A percentile compares a stretch with the other conserved stretches of the same genome.
These are phyloP conservation scores for Pseudogymnoascus sp. DNA, from an alignment of 2,329 filamentous ascomycete species.

Conservation along the genomic window DNA sequence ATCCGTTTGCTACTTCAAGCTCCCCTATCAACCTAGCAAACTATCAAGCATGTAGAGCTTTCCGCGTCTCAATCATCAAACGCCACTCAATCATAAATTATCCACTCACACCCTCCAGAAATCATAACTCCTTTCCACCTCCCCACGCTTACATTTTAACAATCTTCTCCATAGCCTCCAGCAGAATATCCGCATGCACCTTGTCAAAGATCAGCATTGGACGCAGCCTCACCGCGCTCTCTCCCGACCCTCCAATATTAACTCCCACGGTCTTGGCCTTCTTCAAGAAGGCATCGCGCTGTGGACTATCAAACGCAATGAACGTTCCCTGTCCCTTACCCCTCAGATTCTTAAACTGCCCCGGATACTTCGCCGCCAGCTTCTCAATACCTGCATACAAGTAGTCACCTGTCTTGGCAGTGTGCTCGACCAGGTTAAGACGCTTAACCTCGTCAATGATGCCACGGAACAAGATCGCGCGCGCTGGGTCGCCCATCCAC, in stretches of 20 bases:
- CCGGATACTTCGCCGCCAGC: constrained; percentile 59
- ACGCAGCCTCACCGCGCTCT: constrained; percentile 61
- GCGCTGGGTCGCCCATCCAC: constrained; percentile 78
- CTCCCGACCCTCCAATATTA: constrained; percentile 72
- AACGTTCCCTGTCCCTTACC: constrained; percentile 73
- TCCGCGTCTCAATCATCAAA: not conserved
- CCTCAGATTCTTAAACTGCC: constrained; percentile 64
- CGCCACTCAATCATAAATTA: not conserved
- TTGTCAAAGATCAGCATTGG: constrained; percentile 85
- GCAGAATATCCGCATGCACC: constrained; percentile 78
- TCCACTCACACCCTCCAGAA: not conserved
- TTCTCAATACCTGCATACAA: constrained; percentile 58
- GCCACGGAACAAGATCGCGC: constrained; percentile 68
- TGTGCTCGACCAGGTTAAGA: constrained; percentile 61
- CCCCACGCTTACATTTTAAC: constrained; percentile 23
- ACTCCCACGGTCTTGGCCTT: constrained; percentile 66
- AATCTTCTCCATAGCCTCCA: constrained; percentile 65
- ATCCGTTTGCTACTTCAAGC: not conserved
- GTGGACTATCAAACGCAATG: constrained; percentile 70
- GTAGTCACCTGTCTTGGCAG: constrained; percentile 52
- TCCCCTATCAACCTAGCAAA: not conserved
- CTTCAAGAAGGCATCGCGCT: constrained; percentile 61
- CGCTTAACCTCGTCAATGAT: constrained; percentile 70
- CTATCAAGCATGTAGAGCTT: not conserved
- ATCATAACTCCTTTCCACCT: not conserved